phyloP scores from a whole-genome alignment of 306 rosid genomes.

The Pterocarpus macrocarpus region DNA sequence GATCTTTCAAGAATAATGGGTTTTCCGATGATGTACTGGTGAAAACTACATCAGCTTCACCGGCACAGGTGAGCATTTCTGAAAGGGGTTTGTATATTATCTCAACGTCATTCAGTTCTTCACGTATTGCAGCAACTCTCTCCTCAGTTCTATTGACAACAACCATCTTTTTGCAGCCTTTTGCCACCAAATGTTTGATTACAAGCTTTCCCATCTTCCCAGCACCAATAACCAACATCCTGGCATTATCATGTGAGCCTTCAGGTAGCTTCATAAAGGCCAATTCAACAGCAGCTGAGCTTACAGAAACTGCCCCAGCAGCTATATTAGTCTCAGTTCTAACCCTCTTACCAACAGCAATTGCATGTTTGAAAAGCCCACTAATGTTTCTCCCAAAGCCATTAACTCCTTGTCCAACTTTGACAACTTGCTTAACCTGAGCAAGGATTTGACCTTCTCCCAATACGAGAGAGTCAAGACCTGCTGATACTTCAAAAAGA shows the following conservation, averaged over 20 bases:
- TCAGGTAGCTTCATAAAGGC: conserved; percentile 92
- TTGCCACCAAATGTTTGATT: conserved; percentile 92
- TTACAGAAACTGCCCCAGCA: conserved; percentile 97
- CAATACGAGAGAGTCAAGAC: conserved; percentile 97
- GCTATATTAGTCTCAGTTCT: conserved; percentile 97
- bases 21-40: conserved; percentile 95
- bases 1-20: conserved; percentile 79
- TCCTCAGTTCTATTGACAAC: conserved; percentile 93
- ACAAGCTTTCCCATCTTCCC: conserved; percentile 99
- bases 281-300: conserved; percentile 97
- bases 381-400: conserved; percentile 97
- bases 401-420: conserved; percentile 93
- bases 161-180: conserved; percentile 89
- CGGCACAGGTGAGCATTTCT: conserved; percentile 77
- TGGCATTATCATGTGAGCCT: conserved; percentile 67
- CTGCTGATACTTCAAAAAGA: conserved; percentile 93
- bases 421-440: conserved; percentile 98
- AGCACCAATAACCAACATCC: conserved; percentile 91
- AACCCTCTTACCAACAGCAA: conserved; percentile 96
- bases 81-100: conserved; percentile 88
- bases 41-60: conserved; percentile 86
- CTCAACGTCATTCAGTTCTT: conserved; percentile 77
- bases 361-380: conserved; percentile 97
- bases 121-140: conserved; percentile 79
- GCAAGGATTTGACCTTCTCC: conserved; percentile 99